Evolutionary conservation across 805 yeast genomes (phyloP), one percentile per base, ranked within the genome.

Genomic region (Saturnispora kantuleensis): DNA sequence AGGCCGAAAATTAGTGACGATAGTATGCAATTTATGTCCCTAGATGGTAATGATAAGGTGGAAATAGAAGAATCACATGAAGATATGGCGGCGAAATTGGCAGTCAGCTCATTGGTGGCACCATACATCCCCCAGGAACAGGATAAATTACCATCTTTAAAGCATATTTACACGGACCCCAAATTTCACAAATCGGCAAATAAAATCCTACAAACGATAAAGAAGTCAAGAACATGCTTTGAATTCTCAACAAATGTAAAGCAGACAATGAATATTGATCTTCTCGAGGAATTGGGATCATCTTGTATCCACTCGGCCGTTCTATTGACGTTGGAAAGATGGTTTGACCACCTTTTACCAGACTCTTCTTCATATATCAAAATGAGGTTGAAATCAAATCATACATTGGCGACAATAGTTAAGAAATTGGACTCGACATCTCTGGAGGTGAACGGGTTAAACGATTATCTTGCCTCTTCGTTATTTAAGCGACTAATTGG

Each of bases 401-500:
- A 59, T 39, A 65, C 66, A 44, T 57, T 76, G 55, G 66, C 75
- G 36, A 57, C 68, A 26, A 63, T 74, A 45, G 62, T 74, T 55
- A 66, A 73, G 42, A 68, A 69, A 28, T 57, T 79, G 39, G 82
- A 74, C 41, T 47, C 50, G 43, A 61, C 67, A 2, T 59, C 63
- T 7, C 44, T 59, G 2, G 66, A 63, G 31, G 59, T 60, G 44
- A 50, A 57, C 8, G 59, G 59, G 50, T 51, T 77, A 31, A 68
- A 63, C 44, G 79, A 77, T 47, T 73, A 67, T 18, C 69, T 73
- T 28, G 80, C 82, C 0, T 66, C 73, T 0, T 69, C 76, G 42
- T 63, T 84, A 4, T 64, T 83, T 38, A 71, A 71, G 52, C 74
- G 79, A 33, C 56, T 81, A 21, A 56, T 84, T 16, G 94, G 93